Percentiles rank a stretch among this genome's conserved stretches.
Evolutionary conservation across 495 filamentous ascomycete species (phyloP).

Genomic region (Trichocladium antarcticum): DNA sequence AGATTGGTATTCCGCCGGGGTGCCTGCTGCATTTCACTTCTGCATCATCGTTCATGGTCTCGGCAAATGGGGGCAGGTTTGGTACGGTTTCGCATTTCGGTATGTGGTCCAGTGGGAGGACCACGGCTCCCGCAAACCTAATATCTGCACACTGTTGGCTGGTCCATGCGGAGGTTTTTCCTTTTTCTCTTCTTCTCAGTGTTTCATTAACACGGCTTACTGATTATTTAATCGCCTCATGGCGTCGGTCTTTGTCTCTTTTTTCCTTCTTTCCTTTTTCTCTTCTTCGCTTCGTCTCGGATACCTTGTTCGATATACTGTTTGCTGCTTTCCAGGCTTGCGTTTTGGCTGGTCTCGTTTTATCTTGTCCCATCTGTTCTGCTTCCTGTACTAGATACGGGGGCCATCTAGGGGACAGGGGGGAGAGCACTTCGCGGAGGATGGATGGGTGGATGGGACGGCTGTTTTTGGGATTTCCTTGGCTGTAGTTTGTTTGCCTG

Average conservation of each 20-base stretch:
- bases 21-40: slow-evolving; percentile 25
- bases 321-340: slow-evolving; percentile 2
- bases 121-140: slow-evolving; percentile 39
- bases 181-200: slow-evolving; percentile 27
- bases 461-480: neutral
- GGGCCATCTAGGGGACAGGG: slow-evolving; percentile 17
- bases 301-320: slow-evolving; percentile 15
- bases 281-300: slow-evolving; percentile 16
- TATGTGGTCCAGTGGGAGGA: slow-evolving; percentile 30
- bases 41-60: slow-evolving; percentile 34
- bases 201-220: slow-evolving; percentile 41
- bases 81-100: slow-evolving; percentile 34
- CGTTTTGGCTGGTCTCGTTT: slow-evolving; percentile 4
- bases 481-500: neutral
- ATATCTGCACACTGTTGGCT: slow-evolving; percentile 45
- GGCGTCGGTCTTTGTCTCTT: neutral
- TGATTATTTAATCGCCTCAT: slow-evolving; percentile 7
- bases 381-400: slow-evolving; percentile 24
- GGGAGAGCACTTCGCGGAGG: neutral
- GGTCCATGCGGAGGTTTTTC: slow-evolving; percentile 39
- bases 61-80: slow-evolving; percentile 38
- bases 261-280: slow-evolving; percentile 5
- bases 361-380: slow-evolving; percentile 20
- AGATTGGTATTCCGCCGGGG: slow-evolving; percentile 22
- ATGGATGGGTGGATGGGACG: slow-evolving; percentile 1